Base-by-base conservation (phyloP, 345 rosid species). In the Garcia nutans region DNA sequence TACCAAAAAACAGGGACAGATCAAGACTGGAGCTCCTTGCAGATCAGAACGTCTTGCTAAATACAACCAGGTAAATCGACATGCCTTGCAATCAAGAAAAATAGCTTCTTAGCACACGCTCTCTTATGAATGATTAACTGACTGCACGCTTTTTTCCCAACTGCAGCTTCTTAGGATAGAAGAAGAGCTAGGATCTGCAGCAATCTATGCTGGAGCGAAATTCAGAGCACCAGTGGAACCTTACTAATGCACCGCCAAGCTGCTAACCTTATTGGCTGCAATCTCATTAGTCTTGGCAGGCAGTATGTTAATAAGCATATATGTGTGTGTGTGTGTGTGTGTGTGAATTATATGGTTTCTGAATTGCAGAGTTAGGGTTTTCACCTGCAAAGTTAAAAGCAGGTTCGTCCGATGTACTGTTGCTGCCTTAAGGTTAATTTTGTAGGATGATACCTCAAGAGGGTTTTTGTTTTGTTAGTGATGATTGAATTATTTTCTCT, bases 11-110 rank as follows among this genome's bases (percentile, higher is more conserved):
- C 87, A 96, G 98, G 97, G 97, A 56, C 99, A 96, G 78, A 96
- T 96, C 70, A 96, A 96, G 84, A 96, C 99, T 0, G 99, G 99
- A 72, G 98, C 98, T 54, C 98, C 99, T 28, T 92, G 98, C 91
- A 88, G 99, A 82, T 96, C 99, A 0, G 99, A 96, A 88, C 90
- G 98, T 65, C 93, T 96, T 61, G 98, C 98, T 8, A 96, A 96
- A 56, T 96, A 93, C 83, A 96, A 93, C 77, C 99, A 93, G 97
- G 97, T 77, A 15, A 54, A 41, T 47, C 11, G 6, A 64, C 6
- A n/a, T 37, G 58, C 20, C 45, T 45, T 54, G 2, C 28, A 8
- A 63, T 50, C 6, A 49, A 60, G 68, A 31, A 71, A 47, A 19
- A 52, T 70, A 52, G 12, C 13, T 26, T 22, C 22, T 31, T 8